Evolutionary conservation across 768 basidiomycete species (phyloP), one percentile per base, ranked within the genome.

Genomic region (Cystobasidium tubakii): DNA sequence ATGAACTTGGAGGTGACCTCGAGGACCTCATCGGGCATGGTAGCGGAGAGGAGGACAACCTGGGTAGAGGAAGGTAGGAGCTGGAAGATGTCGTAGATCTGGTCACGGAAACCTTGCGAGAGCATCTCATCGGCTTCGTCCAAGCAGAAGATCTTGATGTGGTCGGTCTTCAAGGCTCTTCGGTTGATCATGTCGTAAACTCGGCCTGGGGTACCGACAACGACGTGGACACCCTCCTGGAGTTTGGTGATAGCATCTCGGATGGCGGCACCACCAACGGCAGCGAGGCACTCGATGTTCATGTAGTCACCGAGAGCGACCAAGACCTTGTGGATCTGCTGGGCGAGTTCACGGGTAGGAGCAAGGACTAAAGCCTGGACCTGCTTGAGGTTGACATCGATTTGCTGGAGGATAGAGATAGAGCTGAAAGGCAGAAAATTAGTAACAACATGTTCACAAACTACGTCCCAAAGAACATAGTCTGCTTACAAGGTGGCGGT

Each of bases 1-100:
- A 98, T 97, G 85, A 98, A 97, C 83, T 98, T 97, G 43, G 92
- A 96, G 23, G 95, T 97, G 90, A 97, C 96, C 84, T 98, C 95
- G 81, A 98, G 82, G 50, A 99, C 94, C 79, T 99, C 95, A 81
- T 92, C 90, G 12, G 95, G 95, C 75, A 98, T 85, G 31, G 94
- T 97, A 54, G 95, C 93, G 80, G 93, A 95, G 76, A 99, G 86
- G 60, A 98, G 86, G 55, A 99, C 93, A 57, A 98, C 95, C 82
- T 98, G 95, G 4, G 93, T 97, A 65, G 92, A 92, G 31, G 93
- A 93, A 34, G 95, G 95, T 50, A 98, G 89, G 81, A 94, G 94
- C 76, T 93, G 90, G 83, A 96, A 97, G 75, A 97, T 91, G 82
- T 99, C 95, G 84, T 97, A 97, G 80, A 97, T 97, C 83, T 97